Evolutionary conservation across 129 eudicot genomes (phyloP).

Genomic region (Ambrosia trifida): DNA sequence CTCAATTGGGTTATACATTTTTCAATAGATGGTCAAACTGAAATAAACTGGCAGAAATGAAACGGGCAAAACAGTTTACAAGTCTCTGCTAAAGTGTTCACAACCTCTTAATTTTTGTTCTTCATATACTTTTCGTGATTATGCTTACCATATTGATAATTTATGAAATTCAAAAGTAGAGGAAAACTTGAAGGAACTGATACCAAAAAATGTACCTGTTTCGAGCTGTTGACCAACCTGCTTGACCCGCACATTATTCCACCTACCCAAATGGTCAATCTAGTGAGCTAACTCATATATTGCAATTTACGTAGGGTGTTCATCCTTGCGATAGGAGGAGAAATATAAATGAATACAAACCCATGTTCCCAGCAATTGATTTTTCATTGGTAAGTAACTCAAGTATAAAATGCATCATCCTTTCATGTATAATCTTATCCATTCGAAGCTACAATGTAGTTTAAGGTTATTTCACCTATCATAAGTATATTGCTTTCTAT

Average conservation of each 20-base stretch:
- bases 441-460: slow-evolving; percentile 3
- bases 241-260: not conserved
- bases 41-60: not conserved
- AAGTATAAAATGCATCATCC: not conserved
- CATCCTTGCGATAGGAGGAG: slow-evolving; percentile 95
- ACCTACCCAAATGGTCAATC: not conserved
- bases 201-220: not conserved
- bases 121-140: not conserved
- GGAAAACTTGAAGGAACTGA: not conserved
- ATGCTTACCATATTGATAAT: too few species aligned
- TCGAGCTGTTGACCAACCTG: too few species aligned
- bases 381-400: slow-evolving; percentile 67
- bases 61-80: not conserved
- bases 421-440: slow-evolving; percentile 2
- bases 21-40: not conserved
- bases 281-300: slow-evolving; percentile 3
- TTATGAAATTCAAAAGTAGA: too few species aligned
- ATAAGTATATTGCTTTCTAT: not conserved
- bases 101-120: not conserved
- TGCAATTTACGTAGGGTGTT: slow-evolving; percentile 67
- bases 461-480: slow-evolving; percentile 3
- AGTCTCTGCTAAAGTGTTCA: not conserved
- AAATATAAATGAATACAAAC: slow-evolving; percentile 66
- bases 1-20: not conserved
- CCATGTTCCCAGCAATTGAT: slow-evolving; percentile 90